Percentiles rank a stretch among this genome's conserved stretches.
Conservation (phyloP, 1,284 basidiomycete genomes). For the Meira miltonrushii region DNA sequence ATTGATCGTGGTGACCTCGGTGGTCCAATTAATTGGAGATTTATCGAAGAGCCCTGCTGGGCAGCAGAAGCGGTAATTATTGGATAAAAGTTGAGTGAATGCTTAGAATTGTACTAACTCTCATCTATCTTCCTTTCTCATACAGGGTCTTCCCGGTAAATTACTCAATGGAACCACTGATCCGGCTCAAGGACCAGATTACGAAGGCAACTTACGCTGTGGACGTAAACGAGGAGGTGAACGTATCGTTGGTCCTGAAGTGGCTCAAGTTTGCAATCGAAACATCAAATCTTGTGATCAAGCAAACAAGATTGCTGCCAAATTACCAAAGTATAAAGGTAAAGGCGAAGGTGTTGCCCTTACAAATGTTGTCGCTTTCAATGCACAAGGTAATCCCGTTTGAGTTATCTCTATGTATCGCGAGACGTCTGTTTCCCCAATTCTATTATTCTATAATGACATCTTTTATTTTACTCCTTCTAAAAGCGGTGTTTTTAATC, state of each 20-base stretch:
- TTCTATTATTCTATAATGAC: too few species aligned
- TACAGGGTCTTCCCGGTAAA: too few species aligned
- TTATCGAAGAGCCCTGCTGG: slow-evolving; percentile 3
- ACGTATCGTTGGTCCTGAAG: background rate
- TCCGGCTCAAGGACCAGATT: background rate
- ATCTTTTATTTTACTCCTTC: too few species aligned
- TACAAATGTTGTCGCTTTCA: too few species aligned
- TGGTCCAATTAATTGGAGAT: background rate
- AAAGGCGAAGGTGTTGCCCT: too few species aligned
- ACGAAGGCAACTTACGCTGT: background rate
- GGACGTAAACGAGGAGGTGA: background rate
- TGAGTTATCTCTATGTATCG: too few species aligned
- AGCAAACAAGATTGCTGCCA: background rate
- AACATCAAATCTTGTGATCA: background rate
- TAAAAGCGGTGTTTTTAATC: too few species aligned
- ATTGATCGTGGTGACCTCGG: background rate
- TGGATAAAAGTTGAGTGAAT: too few species aligned
- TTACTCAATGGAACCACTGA: background rate
- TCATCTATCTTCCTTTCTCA: too few species aligned
- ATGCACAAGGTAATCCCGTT: too few species aligned
- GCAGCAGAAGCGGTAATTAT: background rate
- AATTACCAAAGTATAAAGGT: background rate
- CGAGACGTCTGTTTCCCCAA: too few species aligned
- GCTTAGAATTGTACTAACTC: too few species aligned
- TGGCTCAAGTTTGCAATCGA: background rate